Percentiles rank a stretch among this genome's conserved stretches.
Evolutionary conservation across 2,329 filamentous ascomycete genomes (phyloP).

Genomic region (Stachybotrys chlorohalonatus): DNA sequence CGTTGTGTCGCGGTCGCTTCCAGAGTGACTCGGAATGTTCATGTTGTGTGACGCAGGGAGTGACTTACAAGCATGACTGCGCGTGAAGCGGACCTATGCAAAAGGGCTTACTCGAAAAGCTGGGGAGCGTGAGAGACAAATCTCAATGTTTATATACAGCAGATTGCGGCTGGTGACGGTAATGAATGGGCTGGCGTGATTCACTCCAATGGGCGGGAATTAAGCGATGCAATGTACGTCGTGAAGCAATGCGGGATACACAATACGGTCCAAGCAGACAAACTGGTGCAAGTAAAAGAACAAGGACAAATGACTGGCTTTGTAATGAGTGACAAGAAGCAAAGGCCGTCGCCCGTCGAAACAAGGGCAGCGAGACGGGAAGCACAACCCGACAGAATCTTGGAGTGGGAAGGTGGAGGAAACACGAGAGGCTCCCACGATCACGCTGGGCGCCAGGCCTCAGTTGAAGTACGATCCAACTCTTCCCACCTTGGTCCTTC

Average conservation of each 20-base stretch:
- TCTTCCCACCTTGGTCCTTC: too few relatives aligned
- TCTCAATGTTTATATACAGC: background rate
- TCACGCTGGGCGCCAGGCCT: too few relatives aligned
- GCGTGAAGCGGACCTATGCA: background rate
- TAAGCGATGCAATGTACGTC: background rate
- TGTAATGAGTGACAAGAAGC: background rate
- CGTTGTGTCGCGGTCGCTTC: too few relatives aligned
- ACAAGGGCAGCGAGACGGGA: background rate
- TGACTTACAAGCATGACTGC: conserved; percentile 10
- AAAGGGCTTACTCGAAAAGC: background rate
- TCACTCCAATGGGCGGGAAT: background rate
- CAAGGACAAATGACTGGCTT: background rate
- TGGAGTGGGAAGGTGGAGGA: background rate
- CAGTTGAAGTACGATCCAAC: too few relatives aligned
- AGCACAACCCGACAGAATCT: background rate
- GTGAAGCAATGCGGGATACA: background rate
- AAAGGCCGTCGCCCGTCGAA: background rate
- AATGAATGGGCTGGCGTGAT: background rate
- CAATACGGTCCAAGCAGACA: background rate
- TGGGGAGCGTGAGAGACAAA: background rate
- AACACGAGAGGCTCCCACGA: background rate
- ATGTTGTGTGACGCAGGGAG: background rate
- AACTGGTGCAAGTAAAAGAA: background rate
- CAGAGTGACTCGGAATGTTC: background rate
- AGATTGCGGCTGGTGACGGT: background rate